Base-by-base conservation (phyloP, 2,329 filamentous ascomycete species). In the Acephala macrosclerotiorum region DNA sequence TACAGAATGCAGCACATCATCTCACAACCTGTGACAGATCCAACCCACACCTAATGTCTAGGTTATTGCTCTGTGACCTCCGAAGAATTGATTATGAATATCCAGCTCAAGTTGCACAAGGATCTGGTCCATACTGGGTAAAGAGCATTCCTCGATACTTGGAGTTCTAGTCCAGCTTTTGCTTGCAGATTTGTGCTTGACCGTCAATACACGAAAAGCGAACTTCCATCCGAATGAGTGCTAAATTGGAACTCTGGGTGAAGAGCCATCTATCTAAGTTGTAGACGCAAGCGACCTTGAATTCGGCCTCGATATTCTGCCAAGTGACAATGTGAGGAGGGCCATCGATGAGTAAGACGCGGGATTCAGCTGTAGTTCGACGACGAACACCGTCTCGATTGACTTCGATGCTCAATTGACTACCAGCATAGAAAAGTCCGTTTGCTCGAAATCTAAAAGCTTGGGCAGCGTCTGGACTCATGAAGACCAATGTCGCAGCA, bases 401-500 rank as follows among this genome's bases (percentile, higher is more conserved):
- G 0, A 40, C 42, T 4, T 38, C 22, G n/a, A n/a, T n/a, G n/a
- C n/a, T n/a, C n/a, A n/a, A n/a, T n/a, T n/a, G n/a, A n/a, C n/a
- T n/a, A n/a, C n/a, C n/a, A n/a, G n/a, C n/a, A n/a, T n/a, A n/a
- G n/a, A n/a, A n/a, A n/a, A n/a, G n/a, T n/a, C n/a, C n/a, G n/a
- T n/a, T n/a, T n/a, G n/a, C n/a, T n/a, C 56, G 22, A 11, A 22
- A 22, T 8, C 57, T 26, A 51, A 67, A 67, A 12, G 14, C 59
- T 1, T n/a, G 35, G 3, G 57, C 65, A 25, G 60, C 56, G n/a
- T 68, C 59, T 11, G 66, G 66, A 4, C 35, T 55, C 59, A 56
- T 69, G 36, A 73, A 73, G 1, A 65, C 64, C 4, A 73, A 29
- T 42, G 71, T 70, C 3, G 70, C 71, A 26, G 68, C 71, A 9